Conservation (phyloP, 345 rosid genomes). For the Populus alba region DNA sequence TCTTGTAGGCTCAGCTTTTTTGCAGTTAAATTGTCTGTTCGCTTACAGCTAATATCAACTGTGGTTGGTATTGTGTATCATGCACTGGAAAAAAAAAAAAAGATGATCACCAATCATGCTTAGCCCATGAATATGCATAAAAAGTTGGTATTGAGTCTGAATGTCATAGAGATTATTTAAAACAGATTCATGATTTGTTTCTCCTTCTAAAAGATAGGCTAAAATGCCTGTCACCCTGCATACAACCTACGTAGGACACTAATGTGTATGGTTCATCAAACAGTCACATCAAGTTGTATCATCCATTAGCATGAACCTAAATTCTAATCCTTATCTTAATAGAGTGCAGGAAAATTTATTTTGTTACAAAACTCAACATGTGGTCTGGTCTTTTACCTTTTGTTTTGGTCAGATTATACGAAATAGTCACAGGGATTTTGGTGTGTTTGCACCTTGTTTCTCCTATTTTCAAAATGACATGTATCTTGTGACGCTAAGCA, state of each 20-base stretch:
- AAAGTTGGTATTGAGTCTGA: neutral
- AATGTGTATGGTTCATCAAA: neutral
- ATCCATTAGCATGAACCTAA: neutral
- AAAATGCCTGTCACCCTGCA: neutral
- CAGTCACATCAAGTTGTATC: neutral
- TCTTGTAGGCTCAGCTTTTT: neutral
- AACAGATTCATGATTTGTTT: neutral
- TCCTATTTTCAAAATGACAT: neutral
- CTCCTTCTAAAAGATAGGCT: neutral
- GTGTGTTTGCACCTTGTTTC: neutral
- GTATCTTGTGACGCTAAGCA: neutral
- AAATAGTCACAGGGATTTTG: neutral
- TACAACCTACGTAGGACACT: no score
- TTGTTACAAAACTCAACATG: neutral
- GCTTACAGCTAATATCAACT: neutral
- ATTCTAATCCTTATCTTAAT: neutral
- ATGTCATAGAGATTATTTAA: neutral
- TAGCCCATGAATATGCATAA: neutral
- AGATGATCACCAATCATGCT: neutral
- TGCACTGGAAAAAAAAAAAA: neutral
- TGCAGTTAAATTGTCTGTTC: neutral
- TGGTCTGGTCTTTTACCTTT: neutral
- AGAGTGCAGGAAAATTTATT: neutral
- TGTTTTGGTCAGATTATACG: neutral
- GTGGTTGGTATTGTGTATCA: neutral